Conservation (phyloP, 257 asterid genomes). For the Przewalskia tangutica region DNA sequence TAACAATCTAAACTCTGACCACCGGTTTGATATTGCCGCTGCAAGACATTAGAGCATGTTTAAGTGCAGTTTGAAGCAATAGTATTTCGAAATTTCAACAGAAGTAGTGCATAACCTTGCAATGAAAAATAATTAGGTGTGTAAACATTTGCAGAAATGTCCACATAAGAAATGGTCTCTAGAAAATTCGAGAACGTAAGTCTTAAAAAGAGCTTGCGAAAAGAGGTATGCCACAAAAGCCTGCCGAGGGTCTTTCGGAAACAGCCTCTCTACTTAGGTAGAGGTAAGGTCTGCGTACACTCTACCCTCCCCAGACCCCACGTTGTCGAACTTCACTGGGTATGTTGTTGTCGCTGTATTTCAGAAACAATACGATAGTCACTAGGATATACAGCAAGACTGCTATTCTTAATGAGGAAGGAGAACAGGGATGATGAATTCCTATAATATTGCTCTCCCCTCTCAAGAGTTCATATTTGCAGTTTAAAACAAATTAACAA, state of each 20-base stretch:
- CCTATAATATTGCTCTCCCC: neutral
- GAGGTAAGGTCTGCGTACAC: too few species aligned
- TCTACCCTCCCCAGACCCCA: too few species aligned
- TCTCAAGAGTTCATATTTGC: neutral
- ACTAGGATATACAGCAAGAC: neutral
- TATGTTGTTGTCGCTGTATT: too few species aligned
- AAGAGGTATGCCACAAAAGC: neutral
- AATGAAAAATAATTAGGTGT: neutral
- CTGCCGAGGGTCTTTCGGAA: too few species aligned
- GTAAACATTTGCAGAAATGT: neutral
- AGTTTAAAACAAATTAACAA: neutral
- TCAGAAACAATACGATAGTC: neutral
- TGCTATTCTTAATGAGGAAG: neutral
- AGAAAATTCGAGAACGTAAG: neutral
- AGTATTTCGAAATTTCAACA: neutral
- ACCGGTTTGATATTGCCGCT: constrained; percentile 53
- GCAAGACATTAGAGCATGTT: constrained; percentile 25
- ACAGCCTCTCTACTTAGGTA: too few species aligned
- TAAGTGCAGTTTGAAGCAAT: constrained; percentile 1
- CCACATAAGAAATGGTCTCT: neutral
- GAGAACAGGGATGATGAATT: constrained; percentile 1
- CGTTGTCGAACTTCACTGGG: too few species aligned
- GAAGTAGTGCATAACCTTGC: neutral
- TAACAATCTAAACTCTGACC: neutral
- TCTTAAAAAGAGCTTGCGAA: neutral